A percentile compares a stretch with the other conserved stretches of the same genome.
Evolutionary conservation across 176 grass and related monocot genomes (phyloP).

Genomic region (Typha latifolia): DNA sequence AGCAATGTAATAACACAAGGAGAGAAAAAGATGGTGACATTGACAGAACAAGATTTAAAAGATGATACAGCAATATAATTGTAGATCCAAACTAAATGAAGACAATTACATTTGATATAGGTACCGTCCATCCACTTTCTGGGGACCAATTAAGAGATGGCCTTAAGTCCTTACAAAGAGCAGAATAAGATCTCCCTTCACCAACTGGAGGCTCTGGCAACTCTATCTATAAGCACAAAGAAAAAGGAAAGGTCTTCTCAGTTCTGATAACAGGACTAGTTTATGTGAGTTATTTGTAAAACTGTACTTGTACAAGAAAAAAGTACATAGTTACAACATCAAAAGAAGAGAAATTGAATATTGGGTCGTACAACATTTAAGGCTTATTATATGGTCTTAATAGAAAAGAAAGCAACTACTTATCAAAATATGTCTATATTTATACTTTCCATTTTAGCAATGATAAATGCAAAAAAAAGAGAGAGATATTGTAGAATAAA

Average conservation of each 20-base stretch:
- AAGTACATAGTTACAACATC: no score
- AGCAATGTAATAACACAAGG: no score
- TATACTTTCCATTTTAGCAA: no score
- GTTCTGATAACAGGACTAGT: background rate
- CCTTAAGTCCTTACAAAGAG: slow-evolving; percentile 20
- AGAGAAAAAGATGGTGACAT: background rate
- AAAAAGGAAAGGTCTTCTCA: slow-evolving; percentile 2
- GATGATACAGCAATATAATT: background rate
- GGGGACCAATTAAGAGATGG: slow-evolving; percentile 32
- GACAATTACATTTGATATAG: slow-evolving; percentile 14
- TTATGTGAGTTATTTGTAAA: background rate
- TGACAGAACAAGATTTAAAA: background rate
- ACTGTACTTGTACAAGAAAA: no score
- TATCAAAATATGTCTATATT: no score
- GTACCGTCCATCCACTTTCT: slow-evolving; percentile 34
- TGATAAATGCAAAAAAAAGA: no score
- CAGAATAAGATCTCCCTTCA: slow-evolving; percentile 24
- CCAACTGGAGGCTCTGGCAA: slow-evolving; percentile 29
- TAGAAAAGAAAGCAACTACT: no score
- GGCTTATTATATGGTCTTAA: no score
- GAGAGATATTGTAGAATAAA: no score
- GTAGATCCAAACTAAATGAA: background rate
- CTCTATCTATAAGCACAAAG: slow-evolving; percentile 31
- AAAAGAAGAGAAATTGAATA: no score
- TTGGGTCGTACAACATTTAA: no score